phyloP scores from a whole-genome alignment of 768 basidiomycete species.

The Galerina marginata region DNA sequence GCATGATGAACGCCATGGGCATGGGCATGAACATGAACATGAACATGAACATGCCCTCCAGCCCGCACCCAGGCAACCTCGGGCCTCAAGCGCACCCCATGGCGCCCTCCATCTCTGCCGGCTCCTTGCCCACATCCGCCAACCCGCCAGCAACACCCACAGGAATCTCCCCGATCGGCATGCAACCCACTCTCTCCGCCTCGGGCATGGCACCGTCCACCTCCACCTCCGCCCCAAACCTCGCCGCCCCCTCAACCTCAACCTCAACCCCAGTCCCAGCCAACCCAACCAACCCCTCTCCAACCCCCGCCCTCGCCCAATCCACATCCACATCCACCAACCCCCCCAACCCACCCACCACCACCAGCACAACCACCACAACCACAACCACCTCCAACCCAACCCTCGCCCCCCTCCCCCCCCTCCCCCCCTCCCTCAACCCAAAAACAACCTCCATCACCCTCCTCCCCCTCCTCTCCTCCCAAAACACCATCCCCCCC shows the following conservation, averaged over 20 bases:
- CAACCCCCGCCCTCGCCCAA: background rate
- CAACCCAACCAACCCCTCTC: background rate
- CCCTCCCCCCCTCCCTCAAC: constrained; percentile 56
- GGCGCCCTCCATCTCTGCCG: constrained; percentile 9
- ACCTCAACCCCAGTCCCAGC: background rate
- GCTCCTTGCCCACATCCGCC: constrained; percentile 2
- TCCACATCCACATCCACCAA: background rate
- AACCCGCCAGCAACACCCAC: background rate
- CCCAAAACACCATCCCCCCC: constrained; percentile 57
- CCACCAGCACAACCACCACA: constrained; percentile 13
- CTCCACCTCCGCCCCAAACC: no score
- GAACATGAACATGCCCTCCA: constrained; percentile 8
- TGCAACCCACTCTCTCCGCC: no score
- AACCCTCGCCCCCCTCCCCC: constrained; percentile 29
- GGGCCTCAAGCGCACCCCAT: constrained; percentile 7
- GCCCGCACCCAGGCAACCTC: constrained; percentile 8
- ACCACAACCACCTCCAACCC: constrained; percentile 9
- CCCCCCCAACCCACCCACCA: constrained; percentile 7
- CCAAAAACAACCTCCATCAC: constrained; percentile 64
- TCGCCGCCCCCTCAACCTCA: no score
- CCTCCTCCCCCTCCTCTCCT: constrained; percentile 62
- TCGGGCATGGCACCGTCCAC: no score
- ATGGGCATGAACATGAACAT: background rate
- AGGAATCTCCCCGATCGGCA: background rate
- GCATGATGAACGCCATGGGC: background rate